Evolutionary conservation across 345 rosid genomes (phyloP).

Genomic region (Fremontodendron californicum): DNA sequence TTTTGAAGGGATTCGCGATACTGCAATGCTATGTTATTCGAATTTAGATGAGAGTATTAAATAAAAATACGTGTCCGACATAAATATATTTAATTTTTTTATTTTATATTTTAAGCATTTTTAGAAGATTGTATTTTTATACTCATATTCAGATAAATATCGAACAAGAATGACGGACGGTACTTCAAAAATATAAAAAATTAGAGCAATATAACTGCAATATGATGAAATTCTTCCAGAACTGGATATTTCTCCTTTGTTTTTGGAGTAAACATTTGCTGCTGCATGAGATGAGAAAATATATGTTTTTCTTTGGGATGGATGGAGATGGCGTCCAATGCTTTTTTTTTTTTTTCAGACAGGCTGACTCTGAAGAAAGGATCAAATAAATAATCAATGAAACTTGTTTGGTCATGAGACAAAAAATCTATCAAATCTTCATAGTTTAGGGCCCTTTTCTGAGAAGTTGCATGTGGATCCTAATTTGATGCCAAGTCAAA

Average conservation of each 20-base stretch:
- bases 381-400: background rate
- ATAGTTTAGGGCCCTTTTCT: background rate
- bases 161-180: too few species aligned
- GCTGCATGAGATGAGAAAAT: background rate
- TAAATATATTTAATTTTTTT: too few species aligned
- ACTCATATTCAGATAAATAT: too few species aligned
- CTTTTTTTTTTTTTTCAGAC: background rate
- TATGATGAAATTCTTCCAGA: background rate
- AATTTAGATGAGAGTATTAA: too few species aligned
- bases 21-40: too few species aligned
- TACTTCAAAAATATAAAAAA: too few species aligned
- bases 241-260: background rate
- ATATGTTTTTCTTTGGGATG: background rate
- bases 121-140: too few species aligned
- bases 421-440: slow-evolving; percentile 9
- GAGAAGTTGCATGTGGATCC: slow-evolving; percentile 2
- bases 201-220: too few species aligned
- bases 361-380: background rate
- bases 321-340: slow-evolving; percentile 8
- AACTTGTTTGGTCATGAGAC: slow-evolving; percentile 8
- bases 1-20: too few species aligned
- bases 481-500: background rate
- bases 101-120: too few species aligned
- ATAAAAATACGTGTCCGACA: too few species aligned
- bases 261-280: background rate